phyloP scores from a whole-genome alignment of 2,329 filamentous ascomycete genomes.

The Paecilomyces sp. region DNA sequence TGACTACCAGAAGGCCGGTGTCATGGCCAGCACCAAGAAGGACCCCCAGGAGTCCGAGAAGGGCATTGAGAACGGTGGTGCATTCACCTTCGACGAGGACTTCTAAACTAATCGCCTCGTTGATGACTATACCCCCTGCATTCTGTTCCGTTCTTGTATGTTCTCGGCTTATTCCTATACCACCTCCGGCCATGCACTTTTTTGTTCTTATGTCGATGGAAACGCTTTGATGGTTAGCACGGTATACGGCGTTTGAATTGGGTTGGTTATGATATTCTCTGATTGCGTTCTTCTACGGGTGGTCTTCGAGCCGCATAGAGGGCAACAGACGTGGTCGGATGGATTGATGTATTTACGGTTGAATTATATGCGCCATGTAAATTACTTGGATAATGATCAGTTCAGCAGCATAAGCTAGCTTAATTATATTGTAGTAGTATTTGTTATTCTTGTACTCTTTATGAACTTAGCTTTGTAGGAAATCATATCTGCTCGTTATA shows the following conservation, averaged over 20 bases:
- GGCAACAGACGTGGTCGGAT: not conserved
- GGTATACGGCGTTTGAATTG: not conserved
- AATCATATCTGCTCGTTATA: too few species aligned
- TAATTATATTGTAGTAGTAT: not conserved
- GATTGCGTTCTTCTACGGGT: not conserved
- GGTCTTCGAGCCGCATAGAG: not conserved
- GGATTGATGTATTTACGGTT: not conserved
- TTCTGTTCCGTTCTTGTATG: constrained; percentile 1
- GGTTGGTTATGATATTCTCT: not conserved
- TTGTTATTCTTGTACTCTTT: too few species aligned
- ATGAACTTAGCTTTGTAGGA: too few species aligned
- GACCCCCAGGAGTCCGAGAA: constrained; percentile 44
- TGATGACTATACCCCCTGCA: constrained; percentile 6
- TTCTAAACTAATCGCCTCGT: constrained; percentile 57
- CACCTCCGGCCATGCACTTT: constrained; percentile 10
- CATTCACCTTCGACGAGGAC: constrained; percentile 93
- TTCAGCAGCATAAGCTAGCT: too few species aligned
- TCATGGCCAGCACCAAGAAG: constrained; percentile 88
- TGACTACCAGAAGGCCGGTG: constrained; percentile 99
- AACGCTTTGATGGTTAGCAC: not conserved
- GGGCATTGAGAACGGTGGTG: constrained; percentile 45
- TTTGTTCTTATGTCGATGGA: constrained; percentile 21
- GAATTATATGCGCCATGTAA: not conserved
- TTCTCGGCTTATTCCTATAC: constrained; percentile 3
- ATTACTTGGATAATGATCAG: not conserved